phyloP scores from a whole-genome alignment of 169 alveolate species.

The Cryptosporidium meleagridis region DNA sequence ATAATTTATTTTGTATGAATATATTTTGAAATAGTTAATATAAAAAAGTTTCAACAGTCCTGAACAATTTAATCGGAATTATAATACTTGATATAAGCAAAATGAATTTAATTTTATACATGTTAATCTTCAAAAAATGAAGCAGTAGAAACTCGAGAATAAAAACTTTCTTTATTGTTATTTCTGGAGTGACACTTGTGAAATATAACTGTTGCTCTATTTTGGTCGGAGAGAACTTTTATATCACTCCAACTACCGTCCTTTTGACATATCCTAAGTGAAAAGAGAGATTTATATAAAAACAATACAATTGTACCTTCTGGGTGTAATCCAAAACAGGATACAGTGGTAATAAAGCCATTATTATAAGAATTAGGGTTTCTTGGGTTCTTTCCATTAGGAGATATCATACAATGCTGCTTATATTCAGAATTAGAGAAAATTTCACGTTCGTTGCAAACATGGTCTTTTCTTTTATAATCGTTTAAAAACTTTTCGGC shows the following conservation, averaged over 20 bases:
- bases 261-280: conserved; percentile 33
- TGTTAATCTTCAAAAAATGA: conserved; percentile 16
- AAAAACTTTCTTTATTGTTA: background rate
- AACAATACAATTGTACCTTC: conserved; percentile 49
- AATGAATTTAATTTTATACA: background rate
- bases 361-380: conserved; percentile 15
- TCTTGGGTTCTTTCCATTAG: conserved; percentile 36
- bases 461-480: conserved; percentile 48
- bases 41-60: background rate
- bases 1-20: no score
- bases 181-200: conserved; percentile 68
- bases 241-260: conserved; percentile 63
- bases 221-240: conserved; percentile 36
- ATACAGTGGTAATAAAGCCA: conserved; percentile 51
- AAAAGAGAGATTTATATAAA: conserved; percentile 10
- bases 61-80: background rate
- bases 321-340: conserved; percentile 71
- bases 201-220: conserved; percentile 43
- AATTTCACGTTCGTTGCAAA: conserved; percentile 49
- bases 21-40: background rate
- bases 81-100: background rate
- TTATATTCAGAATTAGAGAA: conserved; percentile 12
- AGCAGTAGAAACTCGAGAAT: conserved; percentile 16
- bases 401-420: conserved; percentile 39
- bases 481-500: conserved; percentile 20